Evolutionary conservation across 768 basidiomycete genomes (phyloP).

Genomic region (Nidula microcarpa): DNA sequence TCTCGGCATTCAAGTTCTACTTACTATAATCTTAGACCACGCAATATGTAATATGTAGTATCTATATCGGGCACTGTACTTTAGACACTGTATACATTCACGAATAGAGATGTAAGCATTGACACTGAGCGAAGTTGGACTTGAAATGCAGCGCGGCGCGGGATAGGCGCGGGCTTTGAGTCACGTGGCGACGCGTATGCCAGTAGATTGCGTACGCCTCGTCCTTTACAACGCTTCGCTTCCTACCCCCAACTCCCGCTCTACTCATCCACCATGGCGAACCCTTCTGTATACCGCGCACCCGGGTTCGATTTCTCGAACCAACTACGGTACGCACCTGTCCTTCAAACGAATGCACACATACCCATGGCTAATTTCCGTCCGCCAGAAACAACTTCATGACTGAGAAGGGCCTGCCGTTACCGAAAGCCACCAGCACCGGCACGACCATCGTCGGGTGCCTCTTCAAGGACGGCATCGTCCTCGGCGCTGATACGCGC

Average conservation of each 20-base stretch:
- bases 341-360: background rate
- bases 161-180: no score
- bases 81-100: no score
- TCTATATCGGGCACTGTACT: background rate
- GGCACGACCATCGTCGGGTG: constrained; percentile 99
- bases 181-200: background rate
- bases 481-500: constrained; percentile 94
- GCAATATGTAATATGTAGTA: constrained; percentile 6
- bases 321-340: constrained; percentile 47
- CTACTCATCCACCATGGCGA: background rate
- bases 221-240: background rate
- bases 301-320: constrained; percentile 82
- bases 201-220: background rate
- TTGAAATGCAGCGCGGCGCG: no score
- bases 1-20: constrained; percentile 4
- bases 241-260: background rate
- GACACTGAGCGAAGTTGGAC: no score
- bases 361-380: background rate
- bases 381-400: constrained; percentile 67
- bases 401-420: constrained; percentile 61
- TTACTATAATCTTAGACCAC: constrained; percentile 6
- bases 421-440: constrained; percentile 86
- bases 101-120: no score
- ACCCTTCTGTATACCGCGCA: background rate
- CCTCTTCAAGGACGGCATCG: constrained; percentile 87